These are phyloP conservation scores for Peronospora belbahrii DNA, from an alignment of 352 stramenopile species.

Conservation along the genomic window DNA sequence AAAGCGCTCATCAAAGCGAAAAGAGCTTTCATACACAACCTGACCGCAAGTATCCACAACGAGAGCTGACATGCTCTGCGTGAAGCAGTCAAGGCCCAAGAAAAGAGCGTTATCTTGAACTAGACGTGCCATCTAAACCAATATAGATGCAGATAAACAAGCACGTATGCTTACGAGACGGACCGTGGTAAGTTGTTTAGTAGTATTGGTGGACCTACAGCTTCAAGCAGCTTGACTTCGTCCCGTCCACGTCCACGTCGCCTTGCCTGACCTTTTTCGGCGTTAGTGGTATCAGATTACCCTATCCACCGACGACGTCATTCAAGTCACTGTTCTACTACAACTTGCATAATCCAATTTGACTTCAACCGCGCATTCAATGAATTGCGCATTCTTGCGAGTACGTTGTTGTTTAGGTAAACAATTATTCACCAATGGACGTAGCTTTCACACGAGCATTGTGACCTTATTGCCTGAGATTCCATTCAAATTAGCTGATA, in stretches of 20 bases:
- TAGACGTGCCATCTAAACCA: conserved; percentile 1
- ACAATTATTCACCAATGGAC: conserved; percentile 11
- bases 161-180: too few species aligned
- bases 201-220: too few species aligned
- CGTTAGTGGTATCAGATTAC: conserved; percentile 11
- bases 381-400: conserved; percentile 11
- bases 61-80: conserved; percentile 77
- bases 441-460: conserved; percentile 42
- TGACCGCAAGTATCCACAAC: conserved; percentile 33
- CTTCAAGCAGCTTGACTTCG: too few species aligned
- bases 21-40: conserved; percentile 45
- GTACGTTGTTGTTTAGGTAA: conserved; percentile 4
- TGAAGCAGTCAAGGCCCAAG: conserved; percentile 77
- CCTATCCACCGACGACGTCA: conserved; percentile 14
- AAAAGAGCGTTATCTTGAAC: conserved; percentile 27
- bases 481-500: conserved; percentile 92
- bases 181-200: too few species aligned
- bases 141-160: too few species aligned
- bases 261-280: too few species aligned
- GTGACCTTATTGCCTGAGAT: conserved; percentile 54
- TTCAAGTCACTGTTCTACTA: conserved; percentile 8
- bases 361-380: conserved; percentile 5
- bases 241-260: conserved; percentile 10
- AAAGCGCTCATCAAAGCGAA: conserved; percentile 68
- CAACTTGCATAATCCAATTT: conserved; percentile 16